Conservation (phyloP, 306 rosid genomes). For the Ziziphus jujuba region DNA sequence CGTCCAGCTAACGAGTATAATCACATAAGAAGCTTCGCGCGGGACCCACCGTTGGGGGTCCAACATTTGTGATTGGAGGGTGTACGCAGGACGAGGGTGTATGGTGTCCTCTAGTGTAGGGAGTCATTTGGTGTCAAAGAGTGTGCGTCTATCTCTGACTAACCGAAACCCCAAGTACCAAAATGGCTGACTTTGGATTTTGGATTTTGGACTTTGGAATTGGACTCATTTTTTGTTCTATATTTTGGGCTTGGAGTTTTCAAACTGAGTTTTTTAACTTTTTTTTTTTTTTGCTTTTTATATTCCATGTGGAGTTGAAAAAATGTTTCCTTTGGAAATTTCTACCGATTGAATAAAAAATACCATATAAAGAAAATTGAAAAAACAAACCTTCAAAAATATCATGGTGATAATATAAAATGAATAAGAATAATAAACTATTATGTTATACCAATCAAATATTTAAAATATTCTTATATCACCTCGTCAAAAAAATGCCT, state of each 20-base stretch:
- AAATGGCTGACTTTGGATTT: not conserved
- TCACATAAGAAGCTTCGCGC: conserved; percentile 32
- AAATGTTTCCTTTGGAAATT: no score
- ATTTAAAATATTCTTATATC: no score
- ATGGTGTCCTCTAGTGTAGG: not conserved
- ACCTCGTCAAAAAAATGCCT: no score
- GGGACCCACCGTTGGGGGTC: conserved; percentile 11
- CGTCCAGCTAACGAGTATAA: conserved; percentile 23
- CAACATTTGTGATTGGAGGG: conserved; percentile 10
- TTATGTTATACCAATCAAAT: no score
- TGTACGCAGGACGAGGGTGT: conserved; percentile 13
- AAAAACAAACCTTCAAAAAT: no score
- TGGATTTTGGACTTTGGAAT: not conserved
- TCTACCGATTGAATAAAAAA: no score
- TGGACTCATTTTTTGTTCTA: not conserved
- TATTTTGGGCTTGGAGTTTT: not conserved
- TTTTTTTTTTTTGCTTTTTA: no score
- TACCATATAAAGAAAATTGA: no score
- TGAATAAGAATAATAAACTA: no score
- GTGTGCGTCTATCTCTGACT: conserved; percentile 5
- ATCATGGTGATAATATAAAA: no score
- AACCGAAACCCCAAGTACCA: conserved; percentile 8
- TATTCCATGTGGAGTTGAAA: no score
- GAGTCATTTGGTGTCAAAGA: conserved; percentile 9
- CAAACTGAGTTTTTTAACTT: not conserved